These are phyloP conservation scores for Zygosaccharomyces siamensis DNA, from an alignment of 805 yeast genomes.

Conservation along the genomic window DNA sequence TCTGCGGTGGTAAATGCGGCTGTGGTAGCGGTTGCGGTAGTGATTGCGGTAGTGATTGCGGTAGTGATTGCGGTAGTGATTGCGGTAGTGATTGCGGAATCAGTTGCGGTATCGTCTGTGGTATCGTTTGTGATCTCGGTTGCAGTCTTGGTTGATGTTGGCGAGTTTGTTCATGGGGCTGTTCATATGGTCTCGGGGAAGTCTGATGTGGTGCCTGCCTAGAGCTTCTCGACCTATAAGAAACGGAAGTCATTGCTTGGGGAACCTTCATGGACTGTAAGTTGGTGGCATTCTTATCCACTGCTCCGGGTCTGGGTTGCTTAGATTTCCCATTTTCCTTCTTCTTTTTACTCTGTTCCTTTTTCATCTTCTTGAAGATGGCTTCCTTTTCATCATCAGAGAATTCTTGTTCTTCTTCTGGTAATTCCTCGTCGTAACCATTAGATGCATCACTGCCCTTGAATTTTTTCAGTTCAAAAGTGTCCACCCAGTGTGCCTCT, in stretches of 20 bases:
- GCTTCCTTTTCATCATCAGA: slow-evolving; percentile 91
- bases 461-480: slow-evolving; percentile 59
- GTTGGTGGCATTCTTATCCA: slow-evolving; percentile 2
- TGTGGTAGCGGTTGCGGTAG: not conserved
- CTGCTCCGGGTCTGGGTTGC: not conserved
- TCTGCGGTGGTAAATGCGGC: not conserved
- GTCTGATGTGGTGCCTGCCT: slow-evolving; percentile 6
- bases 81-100: slow-evolving; percentile 1
- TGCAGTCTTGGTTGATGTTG: slow-evolving; percentile 3
- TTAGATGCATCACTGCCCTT: slow-evolving; percentile 96
- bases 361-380: slow-evolving; percentile 58
- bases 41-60: not conserved
- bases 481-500: slow-evolving; percentile 71
- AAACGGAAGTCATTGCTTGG: slow-evolving; percentile 12
- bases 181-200: not conserved
- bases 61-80: slow-evolving; percentile 6
- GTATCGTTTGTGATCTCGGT: not conserved
- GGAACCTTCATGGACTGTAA: slow-evolving; percentile 18
- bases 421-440: slow-evolving; percentile 88
- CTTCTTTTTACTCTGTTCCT: slow-evolving; percentile 48
- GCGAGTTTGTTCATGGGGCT: not conserved
- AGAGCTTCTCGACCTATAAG: slow-evolving; percentile 19
- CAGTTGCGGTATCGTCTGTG: slow-evolving; percentile 6
- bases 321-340: slow-evolving; percentile 20
- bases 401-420: slow-evolving; percentile 89